Conservation (phyloP, 208 protist genomes). For the Crithidia mellificae region DNA sequence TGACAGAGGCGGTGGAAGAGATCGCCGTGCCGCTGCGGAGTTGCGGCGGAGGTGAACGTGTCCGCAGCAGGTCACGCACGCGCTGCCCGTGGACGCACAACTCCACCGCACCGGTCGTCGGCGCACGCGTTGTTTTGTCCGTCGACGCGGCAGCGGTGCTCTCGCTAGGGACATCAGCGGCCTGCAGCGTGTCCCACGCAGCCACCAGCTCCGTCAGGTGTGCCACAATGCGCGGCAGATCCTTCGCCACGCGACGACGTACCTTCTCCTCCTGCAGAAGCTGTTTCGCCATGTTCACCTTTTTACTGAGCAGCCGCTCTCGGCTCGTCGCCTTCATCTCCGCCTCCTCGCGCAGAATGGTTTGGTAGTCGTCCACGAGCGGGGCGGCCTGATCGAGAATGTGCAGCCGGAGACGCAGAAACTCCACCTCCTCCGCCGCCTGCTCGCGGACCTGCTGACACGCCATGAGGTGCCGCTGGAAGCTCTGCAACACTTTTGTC, state of each 20-base stretch:
- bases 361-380: slow-evolving; percentile 42
- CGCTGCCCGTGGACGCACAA: slow-evolving; percentile 30
- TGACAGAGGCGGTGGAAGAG: not conserved
- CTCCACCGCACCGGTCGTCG: slow-evolving; percentile 11
- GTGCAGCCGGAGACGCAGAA: slow-evolving; percentile 37
- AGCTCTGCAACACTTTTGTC: slow-evolving; percentile 22
- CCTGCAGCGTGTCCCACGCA: slow-evolving; percentile 52
- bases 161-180: slow-evolving; percentile 10
- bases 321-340: slow-evolving; percentile 51
- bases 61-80: slow-evolving; percentile 31
- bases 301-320: slow-evolving; percentile 76
- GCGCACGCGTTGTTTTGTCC: not conserved
- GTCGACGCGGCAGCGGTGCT: slow-evolving; percentile 3
- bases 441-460: slow-evolving; percentile 37
- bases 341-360: slow-evolving; percentile 51
- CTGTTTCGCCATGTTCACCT: slow-evolving; percentile 86
- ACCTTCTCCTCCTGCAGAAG: slow-evolving; percentile 75
- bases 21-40: not conserved
- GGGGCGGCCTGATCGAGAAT: slow-evolving; percentile 47
- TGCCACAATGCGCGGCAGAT: slow-evolving; percentile 58
- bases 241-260: slow-evolving; percentile 59
- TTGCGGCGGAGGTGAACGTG: not conserved
- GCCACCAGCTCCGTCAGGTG: slow-evolving; percentile 42
- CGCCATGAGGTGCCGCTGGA: slow-evolving; percentile 35
- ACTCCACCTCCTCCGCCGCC: slow-evolving; percentile 25